Evolutionary conservation across 306 rosid species (phyloP).

Genomic region (Rosa persica): DNA sequence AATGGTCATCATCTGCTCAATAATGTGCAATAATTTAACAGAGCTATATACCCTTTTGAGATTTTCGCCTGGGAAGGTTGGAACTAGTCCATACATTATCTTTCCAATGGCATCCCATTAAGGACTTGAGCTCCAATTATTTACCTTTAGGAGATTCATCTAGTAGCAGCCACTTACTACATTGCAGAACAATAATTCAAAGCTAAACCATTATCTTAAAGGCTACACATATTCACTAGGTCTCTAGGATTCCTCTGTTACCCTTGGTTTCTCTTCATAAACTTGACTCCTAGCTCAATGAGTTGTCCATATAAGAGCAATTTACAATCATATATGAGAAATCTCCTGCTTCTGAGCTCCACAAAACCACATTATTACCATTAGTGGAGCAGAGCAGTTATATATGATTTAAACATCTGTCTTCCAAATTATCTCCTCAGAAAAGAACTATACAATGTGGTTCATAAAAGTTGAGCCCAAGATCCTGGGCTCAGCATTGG

Average conservation of each 20-base stretch:
- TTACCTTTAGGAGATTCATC: conserved; percentile 34
- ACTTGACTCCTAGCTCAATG: neutral
- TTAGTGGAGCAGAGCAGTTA: conserved; percentile 15
- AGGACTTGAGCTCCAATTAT: conserved; percentile 35
- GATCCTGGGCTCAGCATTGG: neutral
- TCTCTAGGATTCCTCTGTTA: conserved; percentile 19
- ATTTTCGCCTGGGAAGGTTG: conserved; percentile 43
- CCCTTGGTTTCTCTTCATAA: conserved; percentile 14
- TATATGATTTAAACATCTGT: neutral
- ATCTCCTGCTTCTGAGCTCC: conserved; percentile 12
- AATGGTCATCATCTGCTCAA: conserved; percentile 24
- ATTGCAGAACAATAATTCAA: neutral
- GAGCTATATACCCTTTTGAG: neutral
- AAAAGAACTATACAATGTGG: neutral
- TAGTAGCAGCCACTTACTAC: conserved; percentile 21
- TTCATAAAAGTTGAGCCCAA: neutral
- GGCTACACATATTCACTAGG: neutral
- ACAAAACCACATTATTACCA: conserved; percentile 10
- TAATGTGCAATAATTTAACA: conserved; percentile 17
- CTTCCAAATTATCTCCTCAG: neutral
- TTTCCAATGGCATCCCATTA: conserved; percentile 21
- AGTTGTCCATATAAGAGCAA: neutral
- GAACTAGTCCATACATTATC: conserved; percentile 30
- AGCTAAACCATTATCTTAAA: neutral
- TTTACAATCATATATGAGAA: neutral